Base-by-base conservation (phyloP, 202 grass and related monocot genomes). In the Eragrostis tef region DNA sequence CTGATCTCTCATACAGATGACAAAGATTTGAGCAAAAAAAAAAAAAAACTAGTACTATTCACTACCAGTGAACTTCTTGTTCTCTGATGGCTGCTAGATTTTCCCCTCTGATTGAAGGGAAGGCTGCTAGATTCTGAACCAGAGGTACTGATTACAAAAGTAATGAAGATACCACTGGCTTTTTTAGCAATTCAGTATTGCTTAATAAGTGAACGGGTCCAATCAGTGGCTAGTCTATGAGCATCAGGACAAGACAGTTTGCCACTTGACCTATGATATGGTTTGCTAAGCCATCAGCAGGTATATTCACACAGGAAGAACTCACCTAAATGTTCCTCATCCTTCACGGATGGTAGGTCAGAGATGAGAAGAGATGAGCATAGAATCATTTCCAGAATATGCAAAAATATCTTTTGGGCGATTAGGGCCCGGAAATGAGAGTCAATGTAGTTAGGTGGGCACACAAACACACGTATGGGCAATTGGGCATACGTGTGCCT, bases 381-480 rank as follows among this genome's bases (percentile, higher is more conserved):
- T 11, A 3, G 44, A 59, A 72, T 22, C 26, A 66, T 71, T 58
- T 79, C 22, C 31, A 62, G 61, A 71, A 52, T 53, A 62, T 68
- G 49, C 7, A 79, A 46, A 61, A 21, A 62, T 60, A 29, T 75
- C 22, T 63, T 20, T 10, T 57, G 7, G 66, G 81, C 67, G 73
- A 72, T 60, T 45, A 78, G 45, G 31, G 25, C 47, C 50, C 61
- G 31, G 62, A 57, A 79, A 80, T 51, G 63, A 80, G 73, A 83
- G 79, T 90, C 83, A 86, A 74, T 45, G 49, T 47, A 27, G 51
- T 85, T 86, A 64, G 82, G 88, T 82, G 79, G 61, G 51, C 14
- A 31, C 44, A 56, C 47, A 9, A 7, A 11, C 63, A 54, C 46
- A 75, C 41, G 82, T 71, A 66, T 70, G 52, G 14, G 71, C 65